Evolutionary conservation across 108 stramenopile genomes (phyloP), one percentile per base, ranked within the genome.

Genomic region (Cyclostephanos tholiformis): DNA sequence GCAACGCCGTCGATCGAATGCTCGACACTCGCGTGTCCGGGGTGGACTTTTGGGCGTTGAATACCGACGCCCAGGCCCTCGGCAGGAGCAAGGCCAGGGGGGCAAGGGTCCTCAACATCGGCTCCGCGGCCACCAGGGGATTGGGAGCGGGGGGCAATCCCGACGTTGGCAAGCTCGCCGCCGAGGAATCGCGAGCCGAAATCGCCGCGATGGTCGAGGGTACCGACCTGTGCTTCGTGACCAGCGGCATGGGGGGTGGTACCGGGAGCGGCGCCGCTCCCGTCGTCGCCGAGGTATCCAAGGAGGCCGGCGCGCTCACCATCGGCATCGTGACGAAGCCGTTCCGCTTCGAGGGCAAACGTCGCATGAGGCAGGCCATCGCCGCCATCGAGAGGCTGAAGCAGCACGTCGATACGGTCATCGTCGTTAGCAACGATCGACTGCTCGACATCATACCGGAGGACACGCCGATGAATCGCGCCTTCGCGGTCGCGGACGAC

Each of bases 371-470:
- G 55, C 96, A 95, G 87, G 96, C 91, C 6, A 75, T 80, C 27
- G 91, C 84, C 50, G 91, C 91, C 17, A 91, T 92, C 87, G 87
- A 82, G 64, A 58, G 81, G 36, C 76, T 95, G 44, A 62, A 84
- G 44, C 60, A 90, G 66, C 76, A 87, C 67, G 96, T 97, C 48
- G 96, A 97, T 77, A 97, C 96, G 17, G 89, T 97, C 13, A 97
- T 97, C 76, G 85, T 97, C 53, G 95, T 97, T 6, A 86, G 88
- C 41, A 97, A 97, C 78, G 93, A 97, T 80, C 93, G 93, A 77
- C 84, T 97, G 56, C 78, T 97, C 64, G 90, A 95, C 82, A 94
- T 95, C 71, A 93, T 95, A 68, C 92, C 91, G n/a, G 89, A 89
- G 61, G 92, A 95, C 84, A 95, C 95, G 0, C 93, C 93, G n/a